These are phyloP conservation scores for Aquilaria yunnanensis DNA, from an alignment of 345 rosid species.

Conservation along the genomic window DNA sequence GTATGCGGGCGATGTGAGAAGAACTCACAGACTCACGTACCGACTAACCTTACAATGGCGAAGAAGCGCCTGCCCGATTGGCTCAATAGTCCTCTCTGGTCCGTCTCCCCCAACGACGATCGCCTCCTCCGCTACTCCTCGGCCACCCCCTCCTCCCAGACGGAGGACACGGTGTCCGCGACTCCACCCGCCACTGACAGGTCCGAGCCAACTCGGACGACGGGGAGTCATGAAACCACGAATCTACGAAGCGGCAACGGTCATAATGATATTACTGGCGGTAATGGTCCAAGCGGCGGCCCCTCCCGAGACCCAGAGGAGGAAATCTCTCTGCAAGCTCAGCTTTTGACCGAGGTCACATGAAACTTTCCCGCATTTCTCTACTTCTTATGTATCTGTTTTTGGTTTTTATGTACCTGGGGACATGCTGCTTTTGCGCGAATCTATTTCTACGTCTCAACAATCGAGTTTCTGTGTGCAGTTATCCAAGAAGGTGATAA, in stretches of 20 bases:
- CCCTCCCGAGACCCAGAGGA: conserved; percentile 40
- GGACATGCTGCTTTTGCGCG: conserved; percentile 3
- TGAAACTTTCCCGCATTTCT: background rate
- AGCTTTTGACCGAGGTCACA: conserved; percentile 72
- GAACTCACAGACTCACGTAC: background rate
- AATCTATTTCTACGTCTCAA: background rate
- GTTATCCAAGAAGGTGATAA: conserved; percentile 82
- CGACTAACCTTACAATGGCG: conserved; percentile 37
- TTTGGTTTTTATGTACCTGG: background rate
- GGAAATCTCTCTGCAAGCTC: conserved; percentile 70
- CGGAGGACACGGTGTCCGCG: conserved; percentile 28
- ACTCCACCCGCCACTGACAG: conserved; percentile 31
- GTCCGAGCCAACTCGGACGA: conserved; percentile 27
- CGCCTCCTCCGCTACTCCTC: conserved; percentile 25
- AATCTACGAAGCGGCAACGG: conserved; percentile 20
- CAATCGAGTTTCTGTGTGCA: conserved; percentile 14
- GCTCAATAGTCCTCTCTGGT: conserved; percentile 96
- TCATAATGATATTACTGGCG: background rate
- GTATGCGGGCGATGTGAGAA: background rate
- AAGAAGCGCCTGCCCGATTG: conserved; percentile 92
- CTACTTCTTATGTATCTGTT: background rate
- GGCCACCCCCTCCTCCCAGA: conserved; percentile 13
- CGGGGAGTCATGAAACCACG: conserved; percentile 36
- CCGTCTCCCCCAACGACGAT: conserved; percentile 45
- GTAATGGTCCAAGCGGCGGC: conserved; percentile 25